Evolutionary conservation across 2,329 filamentous ascomycete genomes (phyloP), one percentile per base, ranked within the genome.

Genomic region (Paramyrothecium sp.): DNA sequence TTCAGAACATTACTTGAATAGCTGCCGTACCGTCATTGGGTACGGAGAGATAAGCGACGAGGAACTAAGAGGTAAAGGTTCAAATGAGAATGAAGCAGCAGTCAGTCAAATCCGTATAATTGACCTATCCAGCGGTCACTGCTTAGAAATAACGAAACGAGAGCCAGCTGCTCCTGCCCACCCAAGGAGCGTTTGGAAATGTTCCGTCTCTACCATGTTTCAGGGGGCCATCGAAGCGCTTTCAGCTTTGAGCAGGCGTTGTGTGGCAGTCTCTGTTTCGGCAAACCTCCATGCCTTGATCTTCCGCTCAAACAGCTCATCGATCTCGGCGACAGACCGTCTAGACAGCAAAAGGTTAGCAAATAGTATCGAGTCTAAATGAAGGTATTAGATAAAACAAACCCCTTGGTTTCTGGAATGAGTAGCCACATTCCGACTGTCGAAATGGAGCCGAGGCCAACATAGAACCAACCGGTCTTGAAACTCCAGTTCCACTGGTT

Each of bases 251-350:
- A 54, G 19, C 7, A 58, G 48, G 30, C 56, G 56, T 53, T 63
- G 56, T 3, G 55, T 59, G 3, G 58, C 60, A 1, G 56, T 63
- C 53, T 60, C 34, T 0, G 56, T 60, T 57, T 61, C 60, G 51
- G 60, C 57, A 22, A 61, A 69, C 20, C 60, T 56, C 65, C 67
- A 68, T 11, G 67, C 59, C 58, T 61, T 65, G 30, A 66, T 62
- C 46, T 67, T 68, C 1, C 63, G 57, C 53, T 69, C 63, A 22
- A 67, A 70, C 7, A 70, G 57, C 55, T 70, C 67, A 17, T 69
- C 65, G 19, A 70, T 22, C 54, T 69, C 66, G 7, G 67, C 60
- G 20, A 61, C 54, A 16, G 64, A 65, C 3, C 63, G 61, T 7
- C 64, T 62, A 48, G 33, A 38, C 33, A 16, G 16, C 16, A 21